Percentiles rank a stretch among this genome's conserved stretches.
Evolutionary conservation across 2,329 filamentous ascomycete genomes (phyloP).

Genomic region (Talaromyces sp.): DNA sequence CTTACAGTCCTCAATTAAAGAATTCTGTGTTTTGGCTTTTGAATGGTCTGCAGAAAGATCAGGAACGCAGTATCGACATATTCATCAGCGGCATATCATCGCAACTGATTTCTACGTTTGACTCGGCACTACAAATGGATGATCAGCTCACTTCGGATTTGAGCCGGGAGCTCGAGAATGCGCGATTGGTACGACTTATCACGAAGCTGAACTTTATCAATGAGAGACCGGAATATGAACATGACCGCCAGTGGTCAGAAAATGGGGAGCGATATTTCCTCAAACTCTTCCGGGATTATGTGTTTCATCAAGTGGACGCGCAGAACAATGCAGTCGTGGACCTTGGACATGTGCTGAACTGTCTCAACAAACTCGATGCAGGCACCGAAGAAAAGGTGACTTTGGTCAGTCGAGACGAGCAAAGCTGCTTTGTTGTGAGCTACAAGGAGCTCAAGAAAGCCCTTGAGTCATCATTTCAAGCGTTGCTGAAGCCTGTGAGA

Average conservation of each 20-base stretch:
- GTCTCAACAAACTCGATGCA: slow-evolving; percentile 88
- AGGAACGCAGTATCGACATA: slow-evolving; percentile 70
- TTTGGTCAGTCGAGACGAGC: slow-evolving; percentile 84
- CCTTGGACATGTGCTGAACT: slow-evolving; percentile 80
- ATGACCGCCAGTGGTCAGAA: slow-evolving; percentile 79
- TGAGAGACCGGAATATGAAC: slow-evolving; percentile 81
- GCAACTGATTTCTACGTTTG: slow-evolving; percentile 72
- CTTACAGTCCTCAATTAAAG: slow-evolving; percentile 74
- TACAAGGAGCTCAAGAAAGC: slow-evolving; percentile 81
- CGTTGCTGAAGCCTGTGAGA: slow-evolving; percentile 50
- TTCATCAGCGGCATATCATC: slow-evolving; percentile 76
- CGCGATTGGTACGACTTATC: slow-evolving; percentile 73
- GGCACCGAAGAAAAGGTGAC: slow-evolving; percentile 83
- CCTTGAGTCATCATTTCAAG: slow-evolving; percentile 61
- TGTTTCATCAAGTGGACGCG: slow-evolving; percentile 91
- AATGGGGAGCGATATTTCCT: slow-evolving; percentile 89
- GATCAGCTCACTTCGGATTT: slow-evolving; percentile 74
- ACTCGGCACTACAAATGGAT: slow-evolving; percentile 73
- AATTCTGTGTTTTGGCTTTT: slow-evolving; percentile 82
- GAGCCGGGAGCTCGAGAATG: slow-evolving; percentile 83
- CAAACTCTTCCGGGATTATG: slow-evolving; percentile 93
- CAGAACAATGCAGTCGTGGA: slow-evolving; percentile 81
- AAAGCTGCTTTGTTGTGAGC: slow-evolving; percentile 81
- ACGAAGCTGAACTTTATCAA: slow-evolving; percentile 86
- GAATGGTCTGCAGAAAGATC: slow-evolving; percentile 59